phyloP scores from a whole-genome alignment of 306 rosid genomes.

The Canavalia gladiata region DNA sequence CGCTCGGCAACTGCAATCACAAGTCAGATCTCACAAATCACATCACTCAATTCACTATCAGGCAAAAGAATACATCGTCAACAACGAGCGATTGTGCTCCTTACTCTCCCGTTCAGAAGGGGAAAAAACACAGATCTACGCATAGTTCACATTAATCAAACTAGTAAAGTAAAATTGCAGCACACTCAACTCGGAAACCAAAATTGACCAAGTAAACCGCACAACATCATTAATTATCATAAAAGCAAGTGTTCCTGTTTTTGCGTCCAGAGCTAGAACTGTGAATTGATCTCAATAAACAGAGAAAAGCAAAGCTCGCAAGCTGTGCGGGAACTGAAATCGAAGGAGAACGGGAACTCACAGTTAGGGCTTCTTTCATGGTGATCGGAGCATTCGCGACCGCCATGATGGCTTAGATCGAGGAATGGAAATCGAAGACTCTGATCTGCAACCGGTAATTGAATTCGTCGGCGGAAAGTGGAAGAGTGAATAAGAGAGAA shows the following conservation, averaged over 20 bases:
- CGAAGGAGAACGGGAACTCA: conserved; percentile 53
- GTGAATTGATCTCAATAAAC: conserved; percentile 44
- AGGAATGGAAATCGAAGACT: conserved; percentile 43
- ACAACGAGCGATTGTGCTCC: conserved; percentile 11
- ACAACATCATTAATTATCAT: conserved; percentile 5
- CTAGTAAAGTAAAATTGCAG: conserved; percentile 35
- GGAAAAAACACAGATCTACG: conserved; percentile 59
- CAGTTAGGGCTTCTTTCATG: conserved; percentile 96
- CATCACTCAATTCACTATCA: conserved; percentile 44
- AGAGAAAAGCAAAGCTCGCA: background rate
- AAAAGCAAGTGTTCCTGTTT: background rate
- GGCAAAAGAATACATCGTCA: conserved; percentile 15
- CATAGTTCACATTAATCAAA: conserved; percentile 25
- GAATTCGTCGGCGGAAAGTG: conserved; percentile 39
- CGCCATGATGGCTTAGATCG: conserved; percentile 88
- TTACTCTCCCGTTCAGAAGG: conserved; percentile 52
- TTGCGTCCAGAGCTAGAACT: conserved; percentile 20
- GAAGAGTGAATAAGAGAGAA: conserved; percentile 41
- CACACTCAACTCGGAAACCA: conserved; percentile 8
- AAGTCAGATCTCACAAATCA: conserved; percentile 59
- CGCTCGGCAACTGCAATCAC: conserved; percentile 85
- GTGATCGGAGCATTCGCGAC: conserved; percentile 99
- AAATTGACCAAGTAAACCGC: conserved; percentile 19
- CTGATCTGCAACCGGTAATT: conserved; percentile 63
- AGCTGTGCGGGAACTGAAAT: background rate